Evolutionary conservation across 768 basidiomycete genomes (phyloP).

Genomic region (Dentipellis fragilis): DNA sequence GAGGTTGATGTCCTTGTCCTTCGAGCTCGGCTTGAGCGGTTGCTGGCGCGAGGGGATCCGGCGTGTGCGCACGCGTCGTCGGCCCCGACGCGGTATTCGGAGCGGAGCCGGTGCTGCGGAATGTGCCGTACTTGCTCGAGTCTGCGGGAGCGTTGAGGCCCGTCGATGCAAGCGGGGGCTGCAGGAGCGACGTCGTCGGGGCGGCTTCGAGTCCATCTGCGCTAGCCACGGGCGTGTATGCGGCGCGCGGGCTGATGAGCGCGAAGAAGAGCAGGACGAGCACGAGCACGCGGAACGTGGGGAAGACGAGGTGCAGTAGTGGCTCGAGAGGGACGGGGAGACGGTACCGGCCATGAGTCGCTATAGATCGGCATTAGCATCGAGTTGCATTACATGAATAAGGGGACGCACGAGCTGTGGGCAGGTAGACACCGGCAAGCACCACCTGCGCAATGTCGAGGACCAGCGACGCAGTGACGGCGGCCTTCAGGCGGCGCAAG

Average conservation of each 20-base stretch:
- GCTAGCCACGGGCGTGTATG: slow-evolving; percentile 44
- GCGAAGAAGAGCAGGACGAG: slow-evolving; percentile 50
- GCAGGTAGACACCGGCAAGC: slow-evolving; percentile 36
- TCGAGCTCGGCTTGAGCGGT: slow-evolving; percentile 15
- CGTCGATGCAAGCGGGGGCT: slow-evolving; percentile 37
- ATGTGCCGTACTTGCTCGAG: slow-evolving; percentile 68
- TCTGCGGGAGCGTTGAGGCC: slow-evolving; percentile 37
- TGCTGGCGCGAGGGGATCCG: slow-evolving; percentile 19
- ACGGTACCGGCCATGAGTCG: slow-evolving; percentile 4
- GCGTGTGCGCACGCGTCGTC: slow-evolving; percentile 34
- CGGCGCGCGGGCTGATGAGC: slow-evolving; percentile 52
- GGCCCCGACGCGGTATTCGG: slow-evolving; percentile 36
- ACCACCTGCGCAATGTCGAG: slow-evolving; percentile 54
- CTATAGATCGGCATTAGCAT: neutral
- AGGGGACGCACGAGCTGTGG: slow-evolving; percentile 18
- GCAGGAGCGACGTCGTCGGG: slow-evolving; percentile 42
- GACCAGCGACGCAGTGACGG: slow-evolving; percentile 41
- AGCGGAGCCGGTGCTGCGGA: slow-evolving; percentile 41
- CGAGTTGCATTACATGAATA: neutral
- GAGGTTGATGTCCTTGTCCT: slow-evolving; percentile 39
- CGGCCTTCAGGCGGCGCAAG: slow-evolving; percentile 43
- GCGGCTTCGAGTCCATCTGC: slow-evolving; percentile 23
- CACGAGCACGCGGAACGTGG: slow-evolving; percentile 55
- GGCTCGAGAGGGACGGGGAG: slow-evolving; percentile 22
- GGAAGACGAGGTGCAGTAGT: slow-evolving; percentile 44